Base-by-base conservation (phyloP, 225 moss, liverwort and hornwort species). In the Polytrichum formosum region DNA sequence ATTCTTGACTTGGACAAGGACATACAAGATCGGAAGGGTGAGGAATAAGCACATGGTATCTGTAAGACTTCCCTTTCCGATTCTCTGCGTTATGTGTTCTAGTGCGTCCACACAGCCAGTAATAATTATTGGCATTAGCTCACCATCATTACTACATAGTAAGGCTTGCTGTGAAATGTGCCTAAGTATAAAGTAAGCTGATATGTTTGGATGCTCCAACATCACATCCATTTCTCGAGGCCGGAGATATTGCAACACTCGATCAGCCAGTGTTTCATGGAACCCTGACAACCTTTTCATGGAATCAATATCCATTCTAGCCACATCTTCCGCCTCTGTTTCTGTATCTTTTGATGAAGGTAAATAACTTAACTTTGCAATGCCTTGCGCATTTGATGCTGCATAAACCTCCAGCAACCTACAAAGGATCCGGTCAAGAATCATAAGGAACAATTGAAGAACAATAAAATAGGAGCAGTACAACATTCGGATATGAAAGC, bases 121-220 rank as follows among this genome's bases (percentile, higher is more conserved):
- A 56, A 46, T 46, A 46, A 53, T 70, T 56, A 73, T 79, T 65
- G 74, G 75, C 74, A 72, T 46, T 59, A 67, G 72, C 66, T 58
- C 75, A 78, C 63, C 28, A 28, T 73, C 70, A 77, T 74, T 68
- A 16, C 69, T 64, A 72, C 54, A 69, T 31, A 87, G 66, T 71
- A 93, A 56, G 31, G 83, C 75, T 68, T 75, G 72, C 73, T 91
- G 93, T 61, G 83, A 61, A 69, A 74, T 75, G 69, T 86, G 80
- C 63, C 93, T 90, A 66, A 96, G 80, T 70, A 77, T 68, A 21
- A 82, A 64, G 79, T 87, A 92, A 66, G 77, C 23, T 75, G 85
- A 76, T 63, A 76, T 63, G 33, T 30, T 78, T 26, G 72, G 63
- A 54, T 84, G 70, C 26, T 35, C 31, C 68, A 21, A 61, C 53